These are phyloP conservation scores for Penicillium nucicola DNA, from an alignment of 495 filamentous ascomycete species.

Conservation along the genomic window DNA sequence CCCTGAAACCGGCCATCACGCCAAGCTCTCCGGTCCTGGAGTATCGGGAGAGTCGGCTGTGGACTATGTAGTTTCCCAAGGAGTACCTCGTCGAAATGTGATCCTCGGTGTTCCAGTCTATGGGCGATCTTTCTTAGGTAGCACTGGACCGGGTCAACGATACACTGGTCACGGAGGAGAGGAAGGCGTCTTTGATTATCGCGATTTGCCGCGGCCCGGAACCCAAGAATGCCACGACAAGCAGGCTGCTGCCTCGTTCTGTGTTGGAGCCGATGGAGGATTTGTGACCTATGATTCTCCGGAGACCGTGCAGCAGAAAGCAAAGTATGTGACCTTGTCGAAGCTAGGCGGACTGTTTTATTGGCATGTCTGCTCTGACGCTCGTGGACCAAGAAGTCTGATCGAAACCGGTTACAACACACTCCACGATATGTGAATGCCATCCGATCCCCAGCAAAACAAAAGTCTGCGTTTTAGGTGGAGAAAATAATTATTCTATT, in stretches of 20 bases:
- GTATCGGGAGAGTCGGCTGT: constrained; percentile 66
- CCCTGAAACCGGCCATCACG: constrained; percentile 67
- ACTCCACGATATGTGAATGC: constrained; percentile 52
- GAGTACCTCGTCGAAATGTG: constrained; percentile 71
- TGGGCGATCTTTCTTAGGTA: constrained; percentile 75
- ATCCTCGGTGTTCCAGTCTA: constrained; percentile 78
- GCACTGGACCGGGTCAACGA: constrained; percentile 58
- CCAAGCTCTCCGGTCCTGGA: constrained; percentile 69
- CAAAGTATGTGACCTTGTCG: constrained; percentile 70
- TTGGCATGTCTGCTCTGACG: constrained; percentile 85
- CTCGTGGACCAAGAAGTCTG: constrained; percentile 64
- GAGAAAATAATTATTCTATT: too few relatives aligned
- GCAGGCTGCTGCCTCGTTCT: constrained; percentile 68
- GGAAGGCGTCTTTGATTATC: constrained; percentile 82
- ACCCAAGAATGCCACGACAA: constrained; percentile 68
- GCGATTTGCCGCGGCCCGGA: constrained; percentile 68
- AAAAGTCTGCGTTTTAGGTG: neutral
- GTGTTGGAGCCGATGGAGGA: constrained; percentile 75
- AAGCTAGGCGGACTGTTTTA: constrained; percentile 84
- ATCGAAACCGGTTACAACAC: constrained; percentile 72
- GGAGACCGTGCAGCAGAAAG: constrained; percentile 80
- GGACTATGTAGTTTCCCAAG: constrained; percentile 59
- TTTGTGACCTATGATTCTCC: constrained; percentile 88
- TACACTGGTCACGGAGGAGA: constrained; percentile 67
- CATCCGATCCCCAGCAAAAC: neutral